Evolutionary conservation across 23 red algal species (phyloP), one percentile per base, ranked within the genome.

Genomic region (Pyropia haitanensis): DNA sequence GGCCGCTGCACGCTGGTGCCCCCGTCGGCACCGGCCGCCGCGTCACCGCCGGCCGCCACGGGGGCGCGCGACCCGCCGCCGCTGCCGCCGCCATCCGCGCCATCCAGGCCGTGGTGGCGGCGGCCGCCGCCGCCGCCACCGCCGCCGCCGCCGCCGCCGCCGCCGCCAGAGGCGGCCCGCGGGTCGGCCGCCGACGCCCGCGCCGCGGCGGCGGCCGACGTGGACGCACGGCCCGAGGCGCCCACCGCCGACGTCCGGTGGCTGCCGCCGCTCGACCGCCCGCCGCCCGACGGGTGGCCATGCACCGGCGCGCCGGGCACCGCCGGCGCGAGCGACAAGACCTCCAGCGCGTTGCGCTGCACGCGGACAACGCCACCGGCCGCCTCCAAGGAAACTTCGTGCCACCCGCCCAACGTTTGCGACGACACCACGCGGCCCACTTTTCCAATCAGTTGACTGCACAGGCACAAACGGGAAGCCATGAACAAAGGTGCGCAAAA

Each of bases 351-450:
- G 58, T 95, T 95, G 14, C 89, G 78, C 49, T 95, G 89, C 33
- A 95, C 89, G 52, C 89, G 71, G 14, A 95, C 71, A n/a, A 77
- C 44, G 7, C 68, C 68, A 18, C 82, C 72, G 25, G 71, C 68
- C 15, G 71, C 61, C 19, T 79, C 74, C 53, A 95, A 77, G 6
- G 51, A 59, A 13, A 95, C 79, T 56, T 84, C 89, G 74, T 95
- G 89, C 89, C 89, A 95, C 30, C 89, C 89, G 48, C 89, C 89
- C 26, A 95, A 70, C 22, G 81, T 82, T 31, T 82, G 77, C 21
- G 75, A 80, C 14, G 70, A 64, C 34, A 63, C 61, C 27, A 95
- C 78, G 18, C 61, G 22, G 49, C 89, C 89, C 49, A 67, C 34
- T 27, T 77, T 67, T n/a, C 79, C 79, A 22, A 95, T 71, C 15